A percentile compares a stretch with the other conserved stretches of the same genome.
These are phyloP conservation scores for Skeletonema grethae DNA, from an alignment of 108 stramenopile species.

Conservation along the genomic window DNA sequence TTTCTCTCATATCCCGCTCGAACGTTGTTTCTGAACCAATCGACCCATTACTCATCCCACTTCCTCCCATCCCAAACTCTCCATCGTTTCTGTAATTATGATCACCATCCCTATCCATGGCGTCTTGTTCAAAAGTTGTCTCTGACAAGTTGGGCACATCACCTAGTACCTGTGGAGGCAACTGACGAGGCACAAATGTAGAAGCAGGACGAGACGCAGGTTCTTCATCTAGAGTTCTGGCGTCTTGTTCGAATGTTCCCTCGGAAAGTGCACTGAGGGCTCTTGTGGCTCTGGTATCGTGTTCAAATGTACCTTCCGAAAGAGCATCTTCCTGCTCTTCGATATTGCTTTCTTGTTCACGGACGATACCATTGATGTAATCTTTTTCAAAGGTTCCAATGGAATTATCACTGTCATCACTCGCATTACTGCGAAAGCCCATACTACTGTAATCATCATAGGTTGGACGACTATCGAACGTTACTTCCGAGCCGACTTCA, in stretches of 20 bases:
- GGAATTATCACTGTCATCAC: constrained; percentile 28
- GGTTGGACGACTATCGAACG: no score
- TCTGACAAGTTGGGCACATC: constrained; percentile 30
- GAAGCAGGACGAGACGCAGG: not conserved
- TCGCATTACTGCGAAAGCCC: constrained; percentile 22
- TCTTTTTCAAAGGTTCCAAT: constrained; percentile 45
- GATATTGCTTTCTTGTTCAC: constrained; percentile 14
- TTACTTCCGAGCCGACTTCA: not conserved
- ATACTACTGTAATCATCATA: constrained; percentile 3
- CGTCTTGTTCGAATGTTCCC: constrained; percentile 5
- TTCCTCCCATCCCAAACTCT: not conserved
- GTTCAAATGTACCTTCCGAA: constrained; percentile 3
- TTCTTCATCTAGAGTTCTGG: not conserved
- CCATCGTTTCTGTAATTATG: not conserved
- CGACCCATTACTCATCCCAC: constrained; percentile 2
- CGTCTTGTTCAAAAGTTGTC: constrained; percentile 45
- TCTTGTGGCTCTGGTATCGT: not conserved
- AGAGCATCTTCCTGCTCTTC: not conserved
- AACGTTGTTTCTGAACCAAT: constrained; percentile 35
- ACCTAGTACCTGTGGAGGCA: constrained; percentile 8
- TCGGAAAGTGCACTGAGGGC: not conserved
- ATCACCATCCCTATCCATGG: not conserved
- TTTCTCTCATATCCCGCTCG: constrained; percentile 21
- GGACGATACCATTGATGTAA: constrained; percentile 37
- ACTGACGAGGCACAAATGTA: not conserved